Percentiles rank a stretch among this genome's conserved stretches.
phyloP scores from a whole-genome alignment of 2,329 filamentous ascomycete genomes.

The Fusarium keratoplasticum region DNA sequence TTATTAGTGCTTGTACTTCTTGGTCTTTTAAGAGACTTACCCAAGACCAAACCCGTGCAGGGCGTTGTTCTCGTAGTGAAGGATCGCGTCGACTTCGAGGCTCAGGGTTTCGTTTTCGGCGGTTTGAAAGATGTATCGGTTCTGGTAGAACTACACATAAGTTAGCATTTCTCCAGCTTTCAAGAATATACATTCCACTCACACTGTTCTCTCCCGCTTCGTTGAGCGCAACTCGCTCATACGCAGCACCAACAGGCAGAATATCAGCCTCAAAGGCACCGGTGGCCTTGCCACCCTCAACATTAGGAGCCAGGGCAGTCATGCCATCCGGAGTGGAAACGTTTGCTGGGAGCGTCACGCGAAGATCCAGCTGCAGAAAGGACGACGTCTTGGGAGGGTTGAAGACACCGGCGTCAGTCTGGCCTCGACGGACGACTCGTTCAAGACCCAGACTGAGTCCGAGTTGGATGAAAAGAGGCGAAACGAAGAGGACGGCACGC shows the following conservation, averaged over 20 bases:
- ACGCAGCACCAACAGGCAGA: background rate
- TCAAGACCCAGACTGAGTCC: background rate
- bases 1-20: background rate
- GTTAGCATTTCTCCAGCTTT: background rate
- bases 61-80: constrained; percentile 21
- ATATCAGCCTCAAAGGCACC: constrained; percentile 16
- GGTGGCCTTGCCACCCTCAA: background rate
- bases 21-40: background rate
- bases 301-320: background rate
- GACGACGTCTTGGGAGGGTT: background rate
- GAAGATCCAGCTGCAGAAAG: constrained; percentile 7
- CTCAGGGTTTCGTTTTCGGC: constrained; percentile 1
- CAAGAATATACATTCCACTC: rapidly evolving
- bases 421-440: background rate
- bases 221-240: constrained; percentile 1
- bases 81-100: constrained; percentile 6
- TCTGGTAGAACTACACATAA: background rate
- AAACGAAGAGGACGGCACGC: background rate
- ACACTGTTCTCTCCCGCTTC: constrained; percentile 14
- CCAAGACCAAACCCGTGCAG: constrained; percentile 15
- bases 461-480: background rate
- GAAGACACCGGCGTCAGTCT: background rate
- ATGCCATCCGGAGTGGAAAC: constrained; percentile 9
- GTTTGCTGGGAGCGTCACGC: background rate
- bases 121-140: constrained; percentile 5